phyloP scores from a whole-genome alignment of 805 yeast genomes.

The Saturnispora quitensis region DNA sequence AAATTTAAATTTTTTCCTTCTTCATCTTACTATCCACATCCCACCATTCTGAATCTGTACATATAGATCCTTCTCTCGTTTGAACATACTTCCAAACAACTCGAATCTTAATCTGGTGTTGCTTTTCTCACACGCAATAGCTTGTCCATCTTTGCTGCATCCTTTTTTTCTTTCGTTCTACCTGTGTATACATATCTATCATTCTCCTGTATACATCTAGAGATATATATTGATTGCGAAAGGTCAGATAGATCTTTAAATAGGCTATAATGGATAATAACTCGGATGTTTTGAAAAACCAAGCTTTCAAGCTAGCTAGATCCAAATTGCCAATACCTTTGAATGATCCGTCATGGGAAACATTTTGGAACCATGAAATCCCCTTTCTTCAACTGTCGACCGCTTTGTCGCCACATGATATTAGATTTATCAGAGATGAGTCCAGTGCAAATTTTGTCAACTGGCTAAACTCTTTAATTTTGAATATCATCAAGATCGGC shows the following conservation, averaged over 20 bases:
- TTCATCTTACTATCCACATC: not conserved
- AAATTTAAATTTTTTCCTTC: not conserved
- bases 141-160: not conserved
- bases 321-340: slow-evolving; percentile 20
- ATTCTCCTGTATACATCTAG: not conserved
- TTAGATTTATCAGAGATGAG: slow-evolving; percentile 48
- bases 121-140: no score
- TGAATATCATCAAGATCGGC: slow-evolving; percentile 25
- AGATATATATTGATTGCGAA: not conserved
- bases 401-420: slow-evolving; percentile 46
- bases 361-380: slow-evolving; percentile 41
- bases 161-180: not conserved
- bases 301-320: slow-evolving; percentile 10
- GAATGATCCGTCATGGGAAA: slow-evolving; percentile 26
- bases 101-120: no score
- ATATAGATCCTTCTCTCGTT: not conserved
- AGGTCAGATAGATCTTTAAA: not conserved
- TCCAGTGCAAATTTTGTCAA: slow-evolving; percentile 50
- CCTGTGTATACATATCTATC: not conserved
- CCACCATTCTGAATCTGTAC: not conserved
- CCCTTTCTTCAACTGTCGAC: slow-evolving; percentile 49
- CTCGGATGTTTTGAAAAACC: not conserved
- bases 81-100: no score
- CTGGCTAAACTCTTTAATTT: slow-evolving; percentile 36
- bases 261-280: not conserved